phyloP scores from a whole-genome alignment of 2,329 filamentous ascomycete genomes.

The Aureobasidium uvarum region DNA sequence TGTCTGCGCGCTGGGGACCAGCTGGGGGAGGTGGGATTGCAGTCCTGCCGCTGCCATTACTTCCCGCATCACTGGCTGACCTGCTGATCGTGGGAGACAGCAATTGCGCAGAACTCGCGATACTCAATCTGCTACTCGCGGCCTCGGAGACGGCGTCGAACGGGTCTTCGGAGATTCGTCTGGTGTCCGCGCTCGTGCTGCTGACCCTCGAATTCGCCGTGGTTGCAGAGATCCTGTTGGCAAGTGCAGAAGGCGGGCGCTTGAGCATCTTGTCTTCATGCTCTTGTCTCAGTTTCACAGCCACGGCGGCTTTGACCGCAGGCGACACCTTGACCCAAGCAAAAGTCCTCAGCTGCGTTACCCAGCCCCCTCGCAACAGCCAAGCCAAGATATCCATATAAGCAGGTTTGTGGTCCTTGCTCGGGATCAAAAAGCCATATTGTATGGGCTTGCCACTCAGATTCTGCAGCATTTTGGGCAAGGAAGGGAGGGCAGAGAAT shows the following conservation, averaged over 20 bases:
- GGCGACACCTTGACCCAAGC: constrained; percentile 62
- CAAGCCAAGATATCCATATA: constrained; percentile 93
- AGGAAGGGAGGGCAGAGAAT: constrained; percentile 78
- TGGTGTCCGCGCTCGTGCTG: not conserved
- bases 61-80: constrained; percentile 18
- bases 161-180: constrained; percentile 7
- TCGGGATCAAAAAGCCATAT: constrained; percentile 81
- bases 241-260: not conserved
- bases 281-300: constrained; percentile 16
- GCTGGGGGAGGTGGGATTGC: constrained; percentile 16
- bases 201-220: not conserved
- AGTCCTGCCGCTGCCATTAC: constrained; percentile 16
- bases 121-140: constrained; percentile 1
- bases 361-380: constrained; percentile 89
- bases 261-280: constrained; percentile 16
- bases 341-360: constrained; percentile 88
- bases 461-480: constrained; percentile 83
- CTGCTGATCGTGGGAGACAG: not conserved
- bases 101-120: not conserved
- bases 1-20: not conserved
- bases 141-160: constrained; percentile 3
- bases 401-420: constrained; percentile 77
- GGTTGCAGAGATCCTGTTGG: not conserved
- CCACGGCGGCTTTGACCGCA: constrained; percentile 28
- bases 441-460: constrained; percentile 77